A percentile compares a stretch with the other conserved stretches of the same genome.
These are phyloP conservation scores for Wickerhamomyces sp. DNA, from an alignment of 1,139 yeast genomes.

Conservation along the genomic window DNA sequence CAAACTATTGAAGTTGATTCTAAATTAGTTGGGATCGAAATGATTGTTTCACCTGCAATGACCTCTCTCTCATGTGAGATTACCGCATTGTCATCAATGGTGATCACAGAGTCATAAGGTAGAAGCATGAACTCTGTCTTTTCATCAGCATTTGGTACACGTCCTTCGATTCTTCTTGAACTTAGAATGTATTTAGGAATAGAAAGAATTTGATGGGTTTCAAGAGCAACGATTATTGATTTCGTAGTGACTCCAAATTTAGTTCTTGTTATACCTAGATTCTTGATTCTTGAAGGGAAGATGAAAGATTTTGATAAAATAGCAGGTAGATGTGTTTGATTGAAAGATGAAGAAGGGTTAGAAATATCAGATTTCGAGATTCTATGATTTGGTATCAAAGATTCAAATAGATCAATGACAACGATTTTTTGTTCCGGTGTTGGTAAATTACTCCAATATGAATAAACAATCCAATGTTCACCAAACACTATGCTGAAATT, in stretches of 20 bases:
- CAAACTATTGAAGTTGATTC: conserved; percentile 82
- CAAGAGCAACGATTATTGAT: conserved; percentile 55
- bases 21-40: conserved; percentile 60
- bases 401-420: conserved; percentile 77
- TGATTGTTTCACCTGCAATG: conserved; percentile 29
- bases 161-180: conserved; percentile 55
- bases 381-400: conserved; percentile 43
- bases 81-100: conserved; percentile 39
- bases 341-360: conserved; percentile 33
- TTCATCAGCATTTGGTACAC: conserved; percentile 50
- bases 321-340: conserved; percentile 36
- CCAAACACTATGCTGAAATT: conserved; percentile 57
- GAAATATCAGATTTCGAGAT: conserved; percentile 21
- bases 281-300: conserved; percentile 49
- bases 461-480: conserved; percentile 79
- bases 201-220: conserved; percentile 58
- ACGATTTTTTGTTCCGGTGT: conserved; percentile 46
- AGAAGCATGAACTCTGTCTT: conserved; percentile 53
- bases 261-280: conserved; percentile 57
- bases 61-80: conserved; percentile 36
- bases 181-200: conserved; percentile 61
- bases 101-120: conserved; percentile 64
- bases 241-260: conserved; percentile 71
- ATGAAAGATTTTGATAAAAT: conserved; percentile 52
- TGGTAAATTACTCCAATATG: conserved; percentile 52